Base-by-base conservation (phyloP, 2,329 filamentous ascomycete species). In the Botrytis pseudocinerea region DNA sequence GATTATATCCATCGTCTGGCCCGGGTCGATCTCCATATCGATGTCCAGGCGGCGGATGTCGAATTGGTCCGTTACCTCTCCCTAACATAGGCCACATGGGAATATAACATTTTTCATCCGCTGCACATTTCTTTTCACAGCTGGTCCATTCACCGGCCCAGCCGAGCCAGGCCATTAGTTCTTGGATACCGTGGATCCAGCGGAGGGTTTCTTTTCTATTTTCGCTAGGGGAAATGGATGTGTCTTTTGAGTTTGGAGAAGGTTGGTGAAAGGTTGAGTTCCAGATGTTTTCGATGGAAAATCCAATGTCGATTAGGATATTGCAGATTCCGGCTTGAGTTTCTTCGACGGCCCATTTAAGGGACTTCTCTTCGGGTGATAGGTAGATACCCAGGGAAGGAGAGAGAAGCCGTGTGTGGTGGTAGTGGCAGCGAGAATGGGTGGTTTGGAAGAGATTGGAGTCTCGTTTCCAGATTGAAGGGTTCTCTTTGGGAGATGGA, bases 91-190 rank as follows among this genome's bases (percentile, higher is more conserved):
- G 85, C 85, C 85, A 87, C 83, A 87, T 87, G 1, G 85, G 85
- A 57, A 87, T 85, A 73, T 82, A 86, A 75, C 85, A 86, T 20
- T 82, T 80, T 76, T 86, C 83, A 72, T 84, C 82, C 78, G 80
- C 82, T 6, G 75, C 82, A 73, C 85, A 87, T 59, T 81, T 80
- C 44, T 81, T 77, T 4, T 81, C 75, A 73, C 85, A 87, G 14
- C 80, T 79, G 1, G 82, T 79, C 77, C 83, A 85, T 77, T 85
- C 83, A 42, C 84, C 83, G 51, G 83, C 84, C 85, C 85, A 87
- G 8, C 85, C 85, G 0, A 87, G 80, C 85, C 85, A 87, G 1
- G 85, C 84, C 77, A 83, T 82, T 18, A 87, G 77, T 74, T 85
- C 82, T 63, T 83, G 80, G 6, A 79, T 35, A 22, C 78, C 76